These are phyloP conservation scores for Ceratocystis huliohia DNA, from an alignment of 2,329 filamentous ascomycete genomes.

Conservation along the genomic window DNA sequence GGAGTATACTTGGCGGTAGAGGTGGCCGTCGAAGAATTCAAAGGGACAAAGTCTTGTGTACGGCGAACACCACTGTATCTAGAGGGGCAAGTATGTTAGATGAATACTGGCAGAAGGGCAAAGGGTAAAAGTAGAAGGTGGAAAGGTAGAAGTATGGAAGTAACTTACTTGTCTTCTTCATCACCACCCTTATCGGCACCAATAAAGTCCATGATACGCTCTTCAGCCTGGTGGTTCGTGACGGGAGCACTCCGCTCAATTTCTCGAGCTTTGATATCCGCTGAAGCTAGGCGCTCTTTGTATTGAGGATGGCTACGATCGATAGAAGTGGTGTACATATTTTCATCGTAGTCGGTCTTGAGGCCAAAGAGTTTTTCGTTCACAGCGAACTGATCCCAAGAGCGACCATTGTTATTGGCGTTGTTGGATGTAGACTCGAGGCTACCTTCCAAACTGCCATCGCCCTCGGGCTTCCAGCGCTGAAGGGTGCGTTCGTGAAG, in stretches of 20 bases:
- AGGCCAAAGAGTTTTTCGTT: constrained; percentile 82
- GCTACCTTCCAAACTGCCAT: constrained; percentile 51
- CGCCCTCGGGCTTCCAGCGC: constrained; percentile 61
- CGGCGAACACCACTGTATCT: constrained; percentile 88
- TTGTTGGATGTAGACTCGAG: constrained; percentile 45
- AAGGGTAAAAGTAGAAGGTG: neutral
- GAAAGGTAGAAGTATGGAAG: neutral
- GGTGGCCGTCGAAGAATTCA: constrained; percentile 34
- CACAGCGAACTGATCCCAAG: constrained; percentile 88
- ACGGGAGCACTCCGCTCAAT: constrained; percentile 65
- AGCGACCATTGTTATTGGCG: constrained; percentile 21
- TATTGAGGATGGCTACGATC: constrained; percentile 75
- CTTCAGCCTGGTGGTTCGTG: constrained; percentile 79
- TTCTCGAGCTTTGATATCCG: constrained; percentile 74
- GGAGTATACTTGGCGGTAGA: constrained; percentile 61
- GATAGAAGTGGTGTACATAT: constrained; percentile 84
- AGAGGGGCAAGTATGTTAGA: constrained; percentile 17
- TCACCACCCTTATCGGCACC: constrained; percentile 57
- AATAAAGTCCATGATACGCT: constrained; percentile 61
- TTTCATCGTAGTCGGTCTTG: constrained; percentile 84
- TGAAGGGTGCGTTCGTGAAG: constrained; percentile 64
- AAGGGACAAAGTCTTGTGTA: constrained; percentile 53
- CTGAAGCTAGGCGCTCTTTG: constrained; percentile 61
- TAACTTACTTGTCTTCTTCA: constrained; percentile 77
- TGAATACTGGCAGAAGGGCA: neutral